Base-by-base conservation (phyloP, 2,329 filamentous ascomycete species). In the Diaporthe sp. region DNA sequence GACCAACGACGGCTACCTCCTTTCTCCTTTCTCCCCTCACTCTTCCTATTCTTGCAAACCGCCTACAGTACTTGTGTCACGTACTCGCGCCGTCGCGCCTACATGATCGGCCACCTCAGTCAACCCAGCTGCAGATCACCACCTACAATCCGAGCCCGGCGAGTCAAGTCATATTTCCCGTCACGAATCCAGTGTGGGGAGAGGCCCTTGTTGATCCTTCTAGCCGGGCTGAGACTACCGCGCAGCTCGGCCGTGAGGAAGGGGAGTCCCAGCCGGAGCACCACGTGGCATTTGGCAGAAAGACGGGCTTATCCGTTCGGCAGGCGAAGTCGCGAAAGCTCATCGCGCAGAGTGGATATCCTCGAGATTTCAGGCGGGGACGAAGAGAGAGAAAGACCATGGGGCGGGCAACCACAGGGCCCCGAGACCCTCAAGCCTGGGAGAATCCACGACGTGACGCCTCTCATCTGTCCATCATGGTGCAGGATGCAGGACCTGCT, bases 81-180 rank as follows among this genome's bases (percentile, higher is more conserved):
- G 3, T 22, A 19, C 46, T 39, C 31, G 22, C 13, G 31, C 31
- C 62, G 44, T 39, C 31, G 22, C 13, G 31, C 46, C 62, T 19
- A 68, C 62, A 25, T 22, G 15, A 13, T 39, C 62, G 31, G 31
- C 31, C 25, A 8, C 46, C 31, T 51, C 44, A 19, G 12, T 8
- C 46, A 37, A 34, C 65, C 34, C n/a, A 37, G 65, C n/a, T 17
- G 65, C 49, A 70, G 65, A 55, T 70, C 46, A 68, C 62, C 65
- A 42, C 65, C 31, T 55, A 7, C 28, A 4, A 51, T 25, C 44
- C 28, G 8, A 49, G 28, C 62, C 62, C 44, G 62, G 34, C 65
- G 65, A 55, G 31, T 55, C 65, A 55, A 70, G 65, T 42, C 65
- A 55, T 8, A 53, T 55, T 55, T 55, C 65, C 49, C 49, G 15